A percentile compares a stretch with the other conserved stretches of the same genome.
phyloP scores from a whole-genome alignment of 768 basidiomycete genomes.

The Pleurotus tuber-regium region DNA sequence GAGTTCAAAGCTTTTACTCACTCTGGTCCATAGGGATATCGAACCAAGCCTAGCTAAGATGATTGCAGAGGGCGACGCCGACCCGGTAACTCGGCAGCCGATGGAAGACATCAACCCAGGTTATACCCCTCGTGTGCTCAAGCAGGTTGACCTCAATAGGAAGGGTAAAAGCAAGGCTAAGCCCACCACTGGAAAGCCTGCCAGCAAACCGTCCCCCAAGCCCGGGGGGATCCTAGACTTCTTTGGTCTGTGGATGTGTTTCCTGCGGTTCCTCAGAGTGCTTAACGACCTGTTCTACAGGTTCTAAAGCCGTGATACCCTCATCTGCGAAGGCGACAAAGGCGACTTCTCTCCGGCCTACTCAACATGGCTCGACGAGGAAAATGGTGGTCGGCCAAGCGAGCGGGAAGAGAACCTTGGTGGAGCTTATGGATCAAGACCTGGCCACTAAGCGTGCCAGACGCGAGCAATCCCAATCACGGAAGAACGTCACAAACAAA shows the following conservation, averaged over 20 bases:
- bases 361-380: background rate
- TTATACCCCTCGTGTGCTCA: constrained; percentile 53
- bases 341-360: background rate
- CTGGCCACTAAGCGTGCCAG: constrained; percentile 39
- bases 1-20: constrained; percentile 4
- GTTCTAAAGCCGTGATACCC: constrained; percentile 41
- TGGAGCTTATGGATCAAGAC: constrained; percentile 69
- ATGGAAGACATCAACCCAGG: constrained; percentile 79
- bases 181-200: constrained; percentile 34
- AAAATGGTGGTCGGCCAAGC: constrained; percentile 44
- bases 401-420: constrained; percentile 76
- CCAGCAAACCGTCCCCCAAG: constrained; percentile 9
- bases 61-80: constrained; percentile 65
- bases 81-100: constrained; percentile 64
- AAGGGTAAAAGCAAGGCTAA: constrained; percentile 46
- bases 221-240: constrained; percentile 52
- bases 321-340: constrained; percentile 18
- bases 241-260: constrained; percentile 48
- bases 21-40: constrained; percentile 49
- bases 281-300: constrained; percentile 21
- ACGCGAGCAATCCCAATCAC: constrained; percentile 28
- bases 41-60: constrained; percentile 60
- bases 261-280: background rate
- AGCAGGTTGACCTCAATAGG: constrained; percentile 18
- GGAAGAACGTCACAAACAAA: constrained; percentile 21